Evolutionary conservation across 176 grass and related monocot species (phyloP), one percentile per base, ranked within the genome.

Genomic region (Pontederia paniculata): DNA sequence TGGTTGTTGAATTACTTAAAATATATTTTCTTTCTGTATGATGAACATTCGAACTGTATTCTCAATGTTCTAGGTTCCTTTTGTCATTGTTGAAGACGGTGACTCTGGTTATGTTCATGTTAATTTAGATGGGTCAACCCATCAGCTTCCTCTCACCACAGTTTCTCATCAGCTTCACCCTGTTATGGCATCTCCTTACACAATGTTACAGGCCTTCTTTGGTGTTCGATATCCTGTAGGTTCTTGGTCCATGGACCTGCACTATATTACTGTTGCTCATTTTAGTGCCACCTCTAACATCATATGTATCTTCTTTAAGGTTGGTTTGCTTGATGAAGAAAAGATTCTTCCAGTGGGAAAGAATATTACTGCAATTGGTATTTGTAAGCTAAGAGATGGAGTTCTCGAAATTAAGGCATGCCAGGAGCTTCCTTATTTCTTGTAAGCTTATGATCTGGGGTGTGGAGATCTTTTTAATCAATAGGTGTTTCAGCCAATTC

Each of bases 321-420:
- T 91, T 67, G 93, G 83, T 8, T 71, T 98, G 44, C 63, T 98
- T 83, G 80, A 98, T 59, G 93, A 98, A 76, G 93, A 98, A 78
- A 98, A 91, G 76, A 98, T 98, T 45, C 80, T 98, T 74, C 86
- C 93, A 50, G 55, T 98, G 21, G 93, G 86, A 72, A 91, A 88
- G 69, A 74, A 91, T 50, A 69, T 98, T 69, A 98, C 93, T 43
- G 86, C 86, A 44, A 73, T 98, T 72, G 93, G 93, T 50, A 76
- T 84, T 28, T 84, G 80, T 54, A 81, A 62, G 41, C 1, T 21
- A 14, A 70, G 70, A 15, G 62, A 72, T 53, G 86, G 50, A 72
- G 72, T 14, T 61, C 42, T 88, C 23, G 86, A 84, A 78, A 84
- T 91, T 45, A 84, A 63, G 54, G 76, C 77, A 11, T 88, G 75